These are phyloP conservation scores for Microthlaspi erraticum DNA, from an alignment of 345 rosid species.

Conservation along the genomic window DNA sequence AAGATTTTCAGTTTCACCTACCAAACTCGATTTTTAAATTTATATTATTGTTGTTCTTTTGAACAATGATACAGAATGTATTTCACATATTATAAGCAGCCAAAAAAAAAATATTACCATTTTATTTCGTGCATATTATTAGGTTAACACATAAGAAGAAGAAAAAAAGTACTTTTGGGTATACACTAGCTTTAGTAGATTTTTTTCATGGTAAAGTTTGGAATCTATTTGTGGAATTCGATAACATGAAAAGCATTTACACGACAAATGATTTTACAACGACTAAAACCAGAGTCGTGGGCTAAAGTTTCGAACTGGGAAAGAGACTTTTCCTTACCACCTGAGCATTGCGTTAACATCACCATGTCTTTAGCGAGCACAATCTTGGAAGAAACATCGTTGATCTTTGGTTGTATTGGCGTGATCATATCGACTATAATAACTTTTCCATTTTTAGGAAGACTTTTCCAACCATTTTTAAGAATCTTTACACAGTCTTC, in stretches of 20 bases:
- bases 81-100: too few relatives aligned
- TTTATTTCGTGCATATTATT: too few relatives aligned
- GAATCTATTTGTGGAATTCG: constrained; percentile 5
- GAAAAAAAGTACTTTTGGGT: too few relatives aligned
- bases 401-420: neutral
- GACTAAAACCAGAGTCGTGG: neutral
- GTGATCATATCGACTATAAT: neutral
- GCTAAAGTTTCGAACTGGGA: neutral
- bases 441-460: neutral
- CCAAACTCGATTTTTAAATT: too few relatives aligned
- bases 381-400: constrained; percentile 1
- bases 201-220: neutral
- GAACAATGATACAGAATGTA: too few relatives aligned
- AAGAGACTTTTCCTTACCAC: constrained; percentile 19
- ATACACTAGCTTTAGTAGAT: too few relatives aligned
- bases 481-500: constrained; percentile 18
- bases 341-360: constrained; percentile 19
- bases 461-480: constrained; percentile 25
- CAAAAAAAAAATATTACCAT: too few relatives aligned
- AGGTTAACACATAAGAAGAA: too few relatives aligned
- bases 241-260: neutral
- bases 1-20: too few relatives aligned
- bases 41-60: too few relatives aligned
- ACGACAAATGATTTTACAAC: constrained; percentile 18
- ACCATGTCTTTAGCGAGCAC: neutral